Evolutionary conservation across 768 basidiomycete species (phyloP), one percentile per base, ranked within the genome.

Genomic region (Tylopilus felleus): DNA sequence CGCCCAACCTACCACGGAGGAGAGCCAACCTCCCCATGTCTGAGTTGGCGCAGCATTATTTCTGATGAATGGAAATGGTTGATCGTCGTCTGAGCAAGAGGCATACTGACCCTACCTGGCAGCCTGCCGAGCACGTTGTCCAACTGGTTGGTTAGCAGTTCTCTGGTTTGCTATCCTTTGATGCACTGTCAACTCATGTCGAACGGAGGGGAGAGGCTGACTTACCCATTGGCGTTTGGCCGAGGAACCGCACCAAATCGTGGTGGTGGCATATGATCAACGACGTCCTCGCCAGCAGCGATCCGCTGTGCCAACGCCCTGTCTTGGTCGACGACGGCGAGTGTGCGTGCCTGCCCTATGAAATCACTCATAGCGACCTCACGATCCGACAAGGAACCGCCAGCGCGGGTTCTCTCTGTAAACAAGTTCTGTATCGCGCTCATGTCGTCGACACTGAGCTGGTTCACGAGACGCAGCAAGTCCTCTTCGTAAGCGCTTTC

Each of bases 361-460:
- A 68, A 52, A 35, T 65, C 47, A 25, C 51, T 57, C 50, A 68
- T 55, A 2, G 68, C 66, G 1, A 63, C 5, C 8, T 70, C 68
- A 10, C 49, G 56, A 44, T 68, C 67, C 2, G 61, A 56, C 21
- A 70, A 45, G 3, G 10, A 28, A 10, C 39, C 35, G 7, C 61
- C 59, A 17, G 17, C 14, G 33, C 25, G 39, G 8, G 33, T 16
- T 2, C 19, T 40, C 17, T 22, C 9, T 12, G 21, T 21, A 12
- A 40, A 21, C 0, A 13, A 10, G 3, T 9, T 21, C 21, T 40
- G 39, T 2, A 38, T 38, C 9, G 4, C n/a, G n/a, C 8, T 19
- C 38, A 38, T 19, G 7, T 38, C 38, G 38, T n/a, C n/a, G 38
- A 38, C 7, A n/a, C n/a, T 38, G 13, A 38, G 38, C n/a, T 38